Percentiles rank a stretch among this genome's conserved stretches.
Evolutionary conservation across 2,329 filamentous ascomycete species (phyloP).

Genomic region (Pestalotiopsis sp.): DNA sequence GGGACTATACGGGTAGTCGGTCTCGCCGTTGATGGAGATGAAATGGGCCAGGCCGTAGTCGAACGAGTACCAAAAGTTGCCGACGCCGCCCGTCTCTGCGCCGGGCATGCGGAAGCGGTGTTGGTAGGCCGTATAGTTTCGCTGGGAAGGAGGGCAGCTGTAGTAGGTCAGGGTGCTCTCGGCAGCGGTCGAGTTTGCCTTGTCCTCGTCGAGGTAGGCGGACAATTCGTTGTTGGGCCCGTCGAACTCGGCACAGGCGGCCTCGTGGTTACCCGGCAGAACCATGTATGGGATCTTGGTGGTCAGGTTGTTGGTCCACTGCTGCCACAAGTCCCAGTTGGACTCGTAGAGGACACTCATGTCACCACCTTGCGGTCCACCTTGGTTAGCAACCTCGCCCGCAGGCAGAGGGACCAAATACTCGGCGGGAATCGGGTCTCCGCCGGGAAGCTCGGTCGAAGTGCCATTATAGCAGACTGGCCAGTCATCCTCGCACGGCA

Average conservation of each 20-base stretch:
- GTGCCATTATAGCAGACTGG: conserved; percentile 10
- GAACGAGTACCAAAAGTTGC: conserved; percentile 62
- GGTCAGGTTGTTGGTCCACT: conserved; percentile 55
- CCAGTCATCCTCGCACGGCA: conserved; percentile 8
- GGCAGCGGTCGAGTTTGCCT: conserved; percentile 42
- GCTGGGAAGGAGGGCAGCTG: conserved; percentile 37
- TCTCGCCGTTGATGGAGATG: conserved; percentile 59
- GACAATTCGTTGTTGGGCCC: conserved; percentile 38
- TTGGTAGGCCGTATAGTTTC: conserved; percentile 44
- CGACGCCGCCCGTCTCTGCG: conserved; percentile 45
- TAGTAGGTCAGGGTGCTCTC: conserved; percentile 45
- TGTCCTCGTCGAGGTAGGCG: conserved; percentile 9
- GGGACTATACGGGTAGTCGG: conserved; percentile 55
- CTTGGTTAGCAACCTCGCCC: conserved; percentile 42
- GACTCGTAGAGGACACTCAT: conserved; percentile 50
- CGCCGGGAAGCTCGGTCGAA: conserved; percentile 1
- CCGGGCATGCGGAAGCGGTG: conserved; percentile 46
- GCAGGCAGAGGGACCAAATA: conserved; percentile 50
- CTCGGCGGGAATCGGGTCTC: background rate
- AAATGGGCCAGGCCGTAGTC: conserved; percentile 61
- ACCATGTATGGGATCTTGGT: conserved; percentile 59
- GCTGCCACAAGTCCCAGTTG: conserved; percentile 61
- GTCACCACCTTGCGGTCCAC: conserved; percentile 7
- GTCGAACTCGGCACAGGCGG: conserved; percentile 51
- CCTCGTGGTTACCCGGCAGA: conserved; percentile 63